phyloP scores from a whole-genome alignment of 2,329 filamentous ascomycete species.

The Aureobasidium lini region DNA sequence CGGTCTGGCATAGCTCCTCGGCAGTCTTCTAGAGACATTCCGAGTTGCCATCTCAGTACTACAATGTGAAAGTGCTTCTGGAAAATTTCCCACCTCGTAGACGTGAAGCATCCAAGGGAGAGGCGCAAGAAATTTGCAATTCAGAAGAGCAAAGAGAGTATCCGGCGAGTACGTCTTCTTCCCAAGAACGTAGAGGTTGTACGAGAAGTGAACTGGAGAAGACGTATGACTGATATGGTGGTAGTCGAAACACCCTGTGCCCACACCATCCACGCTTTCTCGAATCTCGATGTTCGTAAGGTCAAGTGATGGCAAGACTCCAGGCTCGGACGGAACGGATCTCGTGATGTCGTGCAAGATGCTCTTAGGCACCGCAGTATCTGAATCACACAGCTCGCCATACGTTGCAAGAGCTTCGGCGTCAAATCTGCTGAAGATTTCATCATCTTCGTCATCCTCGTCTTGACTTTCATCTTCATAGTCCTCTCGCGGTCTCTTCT shows the following conservation, averaged over 20 bases:
- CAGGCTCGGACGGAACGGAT: neutral
- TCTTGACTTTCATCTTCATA: neutral
- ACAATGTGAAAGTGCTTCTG: neutral
- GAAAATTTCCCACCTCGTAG: neutral
- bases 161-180: neutral
- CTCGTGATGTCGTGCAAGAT: neutral
- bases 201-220: neutral
- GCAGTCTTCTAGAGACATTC: neutral
- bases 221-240: too few species aligned
- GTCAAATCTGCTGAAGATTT: neutral
- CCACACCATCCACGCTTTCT: neutral
- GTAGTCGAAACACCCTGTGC: neutral
- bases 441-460: neutral
- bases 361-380: neutral
- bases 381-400: neutral
- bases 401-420: neutral
- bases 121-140: neutral
- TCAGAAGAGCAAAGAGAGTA: neutral
- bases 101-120: neutral
- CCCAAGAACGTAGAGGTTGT: neutral
- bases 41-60: neutral
- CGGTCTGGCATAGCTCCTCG: neutral
- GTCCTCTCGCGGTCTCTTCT: neutral
- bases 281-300: neutral
- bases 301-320: accelerated